Percentiles rank a stretch among this genome's conserved stretches.
phyloP scores from a whole-genome alignment of 2,329 filamentous ascomycete genomes.

The Ophiognomonia clavigignenti-juglandacearum region DNA sequence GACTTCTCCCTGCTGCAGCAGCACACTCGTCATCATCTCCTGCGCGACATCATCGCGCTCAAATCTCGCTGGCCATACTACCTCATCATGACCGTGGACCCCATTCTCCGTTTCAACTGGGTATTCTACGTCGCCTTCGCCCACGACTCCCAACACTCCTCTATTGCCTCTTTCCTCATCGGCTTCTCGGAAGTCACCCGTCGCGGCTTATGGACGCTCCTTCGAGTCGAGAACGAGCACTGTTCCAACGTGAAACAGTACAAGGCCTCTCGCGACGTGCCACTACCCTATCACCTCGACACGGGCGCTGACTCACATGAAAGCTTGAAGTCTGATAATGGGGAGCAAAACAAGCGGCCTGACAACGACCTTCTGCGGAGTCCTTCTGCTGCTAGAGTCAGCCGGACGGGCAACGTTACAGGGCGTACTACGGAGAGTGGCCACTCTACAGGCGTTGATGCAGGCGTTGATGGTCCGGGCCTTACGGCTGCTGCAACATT shows the following conservation, averaged over 20 bases:
- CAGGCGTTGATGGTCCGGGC: conserved; percentile 13
- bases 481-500: too few species aligned
- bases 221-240: conserved; percentile 97
- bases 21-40: conserved; percentile 58
- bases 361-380: conserved; percentile 12
- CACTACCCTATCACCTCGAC: conserved; percentile 71
- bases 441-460: conserved; percentile 20
- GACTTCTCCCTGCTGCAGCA: conserved; percentile 90
- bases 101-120: conserved; percentile 87
- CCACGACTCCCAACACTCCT: conserved; percentile 75
- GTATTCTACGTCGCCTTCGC: conserved; percentile 87
- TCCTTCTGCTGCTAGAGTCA: conserved; percentile 5
- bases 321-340: conserved; percentile 25
- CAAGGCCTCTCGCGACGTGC: conserved; percentile 83
- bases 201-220: conserved; percentile 83
- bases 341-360: background rate
- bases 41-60: conserved; percentile 76
- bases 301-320: conserved; percentile 29
- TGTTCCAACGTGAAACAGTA: conserved; percentile 87
- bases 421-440: conserved; percentile 12
- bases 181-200: conserved; percentile 75
- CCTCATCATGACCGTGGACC: conserved; percentile 73
- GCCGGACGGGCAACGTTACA: conserved; percentile 6
- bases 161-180: conserved; percentile 74
- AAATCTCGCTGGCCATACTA: conserved; percentile 84